Evolutionary conservation across 805 yeast species (phyloP), one percentile per base, ranked within the genome.

Genomic region (Spathaspora boniae): DNA sequence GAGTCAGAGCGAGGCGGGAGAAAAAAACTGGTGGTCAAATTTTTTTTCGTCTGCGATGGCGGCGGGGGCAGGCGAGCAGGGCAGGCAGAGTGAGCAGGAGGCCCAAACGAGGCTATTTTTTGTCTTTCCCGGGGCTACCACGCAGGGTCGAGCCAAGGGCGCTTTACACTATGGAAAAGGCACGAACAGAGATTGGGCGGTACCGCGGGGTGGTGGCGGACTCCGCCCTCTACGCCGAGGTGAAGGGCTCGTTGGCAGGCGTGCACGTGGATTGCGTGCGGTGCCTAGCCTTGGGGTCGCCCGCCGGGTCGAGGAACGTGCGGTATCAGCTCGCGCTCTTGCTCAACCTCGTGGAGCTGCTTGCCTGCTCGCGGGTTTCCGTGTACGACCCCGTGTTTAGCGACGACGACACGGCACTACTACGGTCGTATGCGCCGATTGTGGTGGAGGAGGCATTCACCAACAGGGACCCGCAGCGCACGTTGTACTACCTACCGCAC

Each of bases 221-320:
- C n/a, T n/a, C n/a, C n/a, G n/a, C n/a, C n/a, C n/a, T n/a, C n/a
- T 32, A 15, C 11, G 8, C 18, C 15, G 16, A 16, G 12, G 12
- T 34, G 9, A 29, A 14, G 7, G 31, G 28, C 4, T 11, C 25
- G 9, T 3, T 23, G 4, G 5, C 9, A 14, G 18, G 37, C 29
- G 28, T 34, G 11, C 6, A 26, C 12, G 32, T 22, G 3, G 36
- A 24, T 5, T 33, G 8, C 18, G 68, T 85, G 41, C 62, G 87
- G 46, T 84, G 91, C 47, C 55, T 85, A 20, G 94, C 91, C 0
- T 59, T 85, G 15, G 95, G 94, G 0, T 68, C 78, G 4, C 83
- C 86, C 4, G 55, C 72, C 9, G 72, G 72, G 5, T 80, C 76
- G 36, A 53, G 49, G n/a, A 72, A 74, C 16, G 82, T 91, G 2